Conservation (phyloP, 306 rosid genomes). For the Betula pendula region DNA sequence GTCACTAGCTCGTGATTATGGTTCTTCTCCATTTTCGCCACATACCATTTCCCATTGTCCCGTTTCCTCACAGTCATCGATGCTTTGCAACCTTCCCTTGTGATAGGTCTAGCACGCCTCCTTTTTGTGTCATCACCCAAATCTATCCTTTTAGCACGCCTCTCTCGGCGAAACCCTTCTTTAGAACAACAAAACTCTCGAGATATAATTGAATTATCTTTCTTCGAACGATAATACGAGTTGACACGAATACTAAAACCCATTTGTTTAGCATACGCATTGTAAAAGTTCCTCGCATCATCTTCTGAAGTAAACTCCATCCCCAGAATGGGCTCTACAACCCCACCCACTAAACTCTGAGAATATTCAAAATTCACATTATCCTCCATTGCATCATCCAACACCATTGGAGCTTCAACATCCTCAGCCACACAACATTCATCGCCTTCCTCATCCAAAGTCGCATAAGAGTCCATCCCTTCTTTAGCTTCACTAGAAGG, state of each 20-base stretch:
- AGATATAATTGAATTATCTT: slow-evolving; percentile 23
- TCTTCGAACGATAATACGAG: slow-evolving; percentile 24
- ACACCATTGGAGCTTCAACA: slow-evolving; percentile 10
- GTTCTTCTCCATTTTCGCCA: slow-evolving; percentile 22
- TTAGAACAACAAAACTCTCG: slow-evolving; percentile 32
- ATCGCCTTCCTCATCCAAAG: slow-evolving; percentile 3
- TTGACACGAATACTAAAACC: slow-evolving; percentile 28
- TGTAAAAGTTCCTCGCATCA: slow-evolving; percentile 24
- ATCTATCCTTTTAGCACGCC: slow-evolving; percentile 1
- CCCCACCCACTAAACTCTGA: slow-evolving; percentile 7
- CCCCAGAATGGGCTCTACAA: slow-evolving; percentile 18
- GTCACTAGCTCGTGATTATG: slow-evolving; percentile 28
- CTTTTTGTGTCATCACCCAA: not conserved
- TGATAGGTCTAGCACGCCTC: slow-evolving; percentile 29
- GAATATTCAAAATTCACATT: slow-evolving; percentile 2
- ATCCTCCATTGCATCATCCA: slow-evolving; percentile 20
- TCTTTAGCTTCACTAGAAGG: slow-evolving; percentile 18
- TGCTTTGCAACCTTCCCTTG: slow-evolving; percentile 32
- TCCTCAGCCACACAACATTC: slow-evolving; percentile 14
- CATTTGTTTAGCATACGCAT: slow-evolving; percentile 25
- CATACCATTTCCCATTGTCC: slow-evolving; percentile 29
- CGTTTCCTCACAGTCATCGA: slow-evolving; percentile 21
- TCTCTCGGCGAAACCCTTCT: slow-evolving; percentile 26
- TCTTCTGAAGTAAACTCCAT: slow-evolving; percentile 33
- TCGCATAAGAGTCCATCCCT: not conserved